Conservation (phyloP, 2,329 filamentous ascomycete genomes). For the Botrytis cinerea region DNA sequence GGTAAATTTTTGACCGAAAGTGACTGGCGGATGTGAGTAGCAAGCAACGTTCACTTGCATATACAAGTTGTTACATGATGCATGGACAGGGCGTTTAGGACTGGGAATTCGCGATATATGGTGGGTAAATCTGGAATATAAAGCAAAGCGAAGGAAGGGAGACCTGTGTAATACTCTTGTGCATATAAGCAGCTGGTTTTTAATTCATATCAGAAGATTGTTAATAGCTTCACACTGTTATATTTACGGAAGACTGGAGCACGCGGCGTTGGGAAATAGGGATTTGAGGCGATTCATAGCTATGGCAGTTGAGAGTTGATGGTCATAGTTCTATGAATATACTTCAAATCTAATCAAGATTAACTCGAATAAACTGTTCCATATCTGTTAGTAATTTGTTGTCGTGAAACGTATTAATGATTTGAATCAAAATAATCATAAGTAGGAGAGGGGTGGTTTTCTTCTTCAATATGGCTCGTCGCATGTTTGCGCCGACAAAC, state of each 20-base stretch:
- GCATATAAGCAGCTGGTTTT: constrained; percentile 2
- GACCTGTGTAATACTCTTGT: constrained; percentile 20
- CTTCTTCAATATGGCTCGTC: background rate
- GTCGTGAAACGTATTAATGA: background rate
- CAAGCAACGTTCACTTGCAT: background rate
- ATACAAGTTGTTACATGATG: background rate
- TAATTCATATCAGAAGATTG: background rate
- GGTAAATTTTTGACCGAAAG: constrained; percentile 53
- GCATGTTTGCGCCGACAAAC: background rate
- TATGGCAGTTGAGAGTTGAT: background rate
- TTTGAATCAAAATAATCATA: background rate
- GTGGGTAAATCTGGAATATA: background rate
- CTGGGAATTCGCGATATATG: background rate
- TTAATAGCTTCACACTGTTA: background rate
- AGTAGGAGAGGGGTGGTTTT: background rate
- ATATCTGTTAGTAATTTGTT: background rate
- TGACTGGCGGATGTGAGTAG: background rate
- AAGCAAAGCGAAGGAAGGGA: background rate
- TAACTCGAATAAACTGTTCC: background rate
- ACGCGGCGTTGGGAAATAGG: background rate
- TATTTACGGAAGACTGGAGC: background rate
- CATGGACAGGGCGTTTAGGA: constrained; percentile 10
- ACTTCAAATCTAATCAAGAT: background rate
- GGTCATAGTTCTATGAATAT: background rate
- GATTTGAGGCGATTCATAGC: background rate